Conservation (phyloP, 1,284 basidiomycete species). For the Peniophora sp. region DNA sequence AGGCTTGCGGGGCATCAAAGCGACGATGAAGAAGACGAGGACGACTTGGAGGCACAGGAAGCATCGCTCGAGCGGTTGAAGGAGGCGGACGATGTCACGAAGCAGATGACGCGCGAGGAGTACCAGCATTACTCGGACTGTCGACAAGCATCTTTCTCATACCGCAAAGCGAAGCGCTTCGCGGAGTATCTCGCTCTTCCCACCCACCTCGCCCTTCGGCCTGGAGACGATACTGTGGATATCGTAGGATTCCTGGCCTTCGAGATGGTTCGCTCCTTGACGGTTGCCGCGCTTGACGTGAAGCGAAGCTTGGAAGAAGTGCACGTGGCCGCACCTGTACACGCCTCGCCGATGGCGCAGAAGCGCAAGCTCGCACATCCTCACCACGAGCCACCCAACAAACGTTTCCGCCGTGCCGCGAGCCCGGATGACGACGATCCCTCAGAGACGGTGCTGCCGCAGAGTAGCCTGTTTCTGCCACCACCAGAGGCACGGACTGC, state of each 20-base stretch:
- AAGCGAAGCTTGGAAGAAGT: constrained; percentile 74
- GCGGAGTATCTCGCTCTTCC: constrained; percentile 94
- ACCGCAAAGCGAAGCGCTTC: constrained; percentile 94
- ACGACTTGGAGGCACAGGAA: constrained; percentile 93
- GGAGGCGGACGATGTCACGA: constrained; percentile 93
- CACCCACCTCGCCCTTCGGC: constrained; percentile 81
- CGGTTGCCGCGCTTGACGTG: constrained; percentile 78
- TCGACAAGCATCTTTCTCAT: constrained; percentile 94
- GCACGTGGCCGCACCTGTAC: constrained; percentile 37
- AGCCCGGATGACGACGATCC: constrained; percentile 46
- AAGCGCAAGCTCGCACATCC: constrained; percentile 52
- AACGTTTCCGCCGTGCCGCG: constrained; percentile 49
- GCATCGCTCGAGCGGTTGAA: constrained; percentile 85
- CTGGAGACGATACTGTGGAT: constrained; percentile 93
- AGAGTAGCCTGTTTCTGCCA: constrained; percentile 68
- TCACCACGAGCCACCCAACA: constrained; percentile 42
- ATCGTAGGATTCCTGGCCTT: constrained; percentile 96
- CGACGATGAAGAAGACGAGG: constrained; percentile 92
- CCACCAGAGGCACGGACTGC: constrained; percentile 76
- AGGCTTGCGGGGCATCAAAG: constrained; percentile 39
- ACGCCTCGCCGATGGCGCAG: constrained; percentile 52
- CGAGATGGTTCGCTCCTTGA: constrained; percentile 92
- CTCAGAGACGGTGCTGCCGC: constrained; percentile 46
- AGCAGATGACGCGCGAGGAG: constrained; percentile 94
- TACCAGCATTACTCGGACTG: constrained; percentile 98